These are phyloP conservation scores for bread wheat (Triticum aestivum) DNA, from an alignment of 176 grass and related monocot genomes.

Conservation along the genomic window IWGSC_CS_RefSeq_v2.1 NC_057808.1:444160745-444161244, in stretches of 20 bases:
- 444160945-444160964: too few relatives aligned
- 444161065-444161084: neutral
- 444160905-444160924: too few relatives aligned
- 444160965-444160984: too few relatives aligned
- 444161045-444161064: neutral
- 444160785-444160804: too few relatives aligned
- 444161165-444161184: neutral
- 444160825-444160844: neutral
- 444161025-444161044: neutral
- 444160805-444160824: too few relatives aligned
- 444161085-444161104: neutral
- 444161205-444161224: neutral
- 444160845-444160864: neutral
- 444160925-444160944: too few relatives aligned
- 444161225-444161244: slow-evolving; percentile 15
- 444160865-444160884: neutral
- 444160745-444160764: slow-evolving; percentile 78
- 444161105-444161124: neutral
- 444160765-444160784: slow-evolving; percentile 19
- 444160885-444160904: neutral
- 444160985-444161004: too few relatives aligned
- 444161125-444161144: neutral
- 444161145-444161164: neutral
- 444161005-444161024: neutral
- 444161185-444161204: neutral